phyloP scores from a whole-genome alignment of 495 filamentous ascomycete species.

The Lasiosphaeriaceae sp. region DNA sequence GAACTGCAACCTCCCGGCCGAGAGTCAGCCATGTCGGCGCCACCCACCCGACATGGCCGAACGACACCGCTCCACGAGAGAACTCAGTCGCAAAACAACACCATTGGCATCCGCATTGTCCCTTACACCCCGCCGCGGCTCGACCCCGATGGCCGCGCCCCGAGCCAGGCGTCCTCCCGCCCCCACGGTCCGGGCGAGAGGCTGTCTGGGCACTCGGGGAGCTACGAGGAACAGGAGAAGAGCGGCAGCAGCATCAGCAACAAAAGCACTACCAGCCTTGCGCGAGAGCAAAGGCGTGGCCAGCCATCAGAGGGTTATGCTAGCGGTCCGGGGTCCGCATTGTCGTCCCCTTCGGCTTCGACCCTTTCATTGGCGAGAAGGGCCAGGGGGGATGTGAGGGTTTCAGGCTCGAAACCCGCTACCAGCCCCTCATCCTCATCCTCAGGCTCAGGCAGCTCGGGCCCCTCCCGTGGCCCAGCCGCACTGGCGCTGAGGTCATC shows the following conservation, averaged over 20 bases:
- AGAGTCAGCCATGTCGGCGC: conserved; percentile 33
- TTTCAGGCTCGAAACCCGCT: conserved; percentile 46
- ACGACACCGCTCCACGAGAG: conserved; percentile 52
- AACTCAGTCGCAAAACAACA: conserved; percentile 52
- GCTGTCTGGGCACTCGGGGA: conserved; percentile 18
- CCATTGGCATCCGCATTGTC: conserved; percentile 48
- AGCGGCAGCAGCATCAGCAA: not conserved
- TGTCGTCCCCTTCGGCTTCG: conserved; percentile 31
- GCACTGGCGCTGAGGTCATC: conserved; percentile 27
- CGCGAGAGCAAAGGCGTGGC: conserved; percentile 12
- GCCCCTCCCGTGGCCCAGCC: conserved; percentile 27
- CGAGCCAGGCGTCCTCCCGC: conserved; percentile 31
- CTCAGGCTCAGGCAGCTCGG: conserved; percentile 20
- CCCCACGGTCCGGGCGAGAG: conserved; percentile 11
- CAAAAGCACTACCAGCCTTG: not conserved
- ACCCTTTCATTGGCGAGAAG: conserved; percentile 37
- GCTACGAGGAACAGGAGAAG: conserved; percentile 18
- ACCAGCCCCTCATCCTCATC: conserved; percentile 31
- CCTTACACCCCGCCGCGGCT: conserved; percentile 48
- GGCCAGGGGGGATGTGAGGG: conserved; percentile 30
- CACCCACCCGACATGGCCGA: conserved; percentile 30
- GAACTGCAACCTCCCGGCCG: conserved; percentile 25
- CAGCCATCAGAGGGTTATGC: conserved; percentile 19
- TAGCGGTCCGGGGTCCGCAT: conserved; percentile 32
- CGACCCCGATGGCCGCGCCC: conserved; percentile 27